Base-by-base conservation (phyloP, 345 rosid genomes). In the Nephelium lappaceum region DNA sequence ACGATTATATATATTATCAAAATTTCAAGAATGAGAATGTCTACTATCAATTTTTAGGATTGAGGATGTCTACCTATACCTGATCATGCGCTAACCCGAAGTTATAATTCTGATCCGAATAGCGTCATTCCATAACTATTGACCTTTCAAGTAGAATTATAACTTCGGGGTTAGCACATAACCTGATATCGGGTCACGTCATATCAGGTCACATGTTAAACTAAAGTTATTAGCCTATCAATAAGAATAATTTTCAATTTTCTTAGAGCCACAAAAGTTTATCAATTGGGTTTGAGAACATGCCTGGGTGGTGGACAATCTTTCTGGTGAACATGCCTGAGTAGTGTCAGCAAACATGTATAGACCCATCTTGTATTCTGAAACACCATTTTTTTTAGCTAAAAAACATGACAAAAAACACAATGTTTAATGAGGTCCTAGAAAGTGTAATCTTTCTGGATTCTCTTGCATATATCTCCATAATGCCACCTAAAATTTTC, bases 221-320 rank as follows among this genome's bases (percentile, higher is more conserved):
- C n/a, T 1, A 31, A n/a, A 23, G 39, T 78, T 39, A 47, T 25
- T 43, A 45, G 58, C 72, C 25, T 21, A 58, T 63, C 31, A 45
- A 72, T 19, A 1, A 45, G 25, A 8, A 31, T 31, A 31, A 31
- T 31, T 31, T 31, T 31, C 36, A 31, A 31, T 77, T 41, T 38
- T 62, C 47, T 41, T 41, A 16, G 12, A 60, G 83, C 67, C 71
- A 76, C 74, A 67, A 53, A 41, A 49, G 25, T 51, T 51, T 8
- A 18, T 65, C 27, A 39, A 36, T 81, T 72, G 72, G 78, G 75
- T 77, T 75, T 77, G 11, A 69, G 42, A 64, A 57, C 67, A 57
- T 62, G 72, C 75, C 66, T 57, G 36, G 53, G 42, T 62, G 72
- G 14, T 67, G 72, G 75, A 49, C 71, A 79, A 25, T 57, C 74